phyloP scores from a whole-genome alignment of 2,329 filamentous ascomycete species.

The Aspergillus neoniger region DNA sequence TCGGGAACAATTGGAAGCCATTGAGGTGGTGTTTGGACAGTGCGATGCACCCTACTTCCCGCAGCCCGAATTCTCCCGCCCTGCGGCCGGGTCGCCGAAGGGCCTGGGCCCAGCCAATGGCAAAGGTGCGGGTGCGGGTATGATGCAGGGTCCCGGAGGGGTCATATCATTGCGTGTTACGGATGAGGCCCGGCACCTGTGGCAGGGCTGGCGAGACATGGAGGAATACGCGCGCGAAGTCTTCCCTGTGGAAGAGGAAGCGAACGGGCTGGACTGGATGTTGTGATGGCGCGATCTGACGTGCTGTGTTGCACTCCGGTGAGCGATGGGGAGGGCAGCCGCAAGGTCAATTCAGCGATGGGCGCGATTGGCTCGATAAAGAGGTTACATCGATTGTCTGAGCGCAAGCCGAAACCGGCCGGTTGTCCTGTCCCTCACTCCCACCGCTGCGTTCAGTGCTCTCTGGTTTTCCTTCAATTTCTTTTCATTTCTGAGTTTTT shows the following conservation, averaged over 20 bases:
- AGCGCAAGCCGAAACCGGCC: not conserved
- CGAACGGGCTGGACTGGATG: constrained; percentile 96
- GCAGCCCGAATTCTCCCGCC: constrained; percentile 55
- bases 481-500: not conserved
- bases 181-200: constrained; percentile 74
- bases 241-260: constrained; percentile 90
- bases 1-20: constrained; percentile 74
- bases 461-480: constrained; percentile 11
- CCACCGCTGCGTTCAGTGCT: constrained; percentile 1
- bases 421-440: not conserved
- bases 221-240: constrained; percentile 95
- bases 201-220: constrained; percentile 87
- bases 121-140: constrained; percentile 48
- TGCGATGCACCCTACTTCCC: constrained; percentile 65
- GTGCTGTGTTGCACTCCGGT: constrained; percentile 11
- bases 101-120: constrained; percentile 40
- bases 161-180: constrained; percentile 67
- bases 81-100: constrained; percentile 41
- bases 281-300: constrained; percentile 29
- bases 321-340: not conserved
- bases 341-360: not conserved
- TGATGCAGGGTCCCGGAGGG: constrained; percentile 56
- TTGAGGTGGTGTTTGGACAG: constrained; percentile 62
- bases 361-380: constrained; percentile 11
- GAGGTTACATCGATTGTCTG: constrained; percentile 7